Percentiles rank a stretch among this genome's conserved stretches.
Evolutionary conservation across 371 early-diverging fungal genomes (phyloP).

Genomic region (Coemansia sp.): DNA sequence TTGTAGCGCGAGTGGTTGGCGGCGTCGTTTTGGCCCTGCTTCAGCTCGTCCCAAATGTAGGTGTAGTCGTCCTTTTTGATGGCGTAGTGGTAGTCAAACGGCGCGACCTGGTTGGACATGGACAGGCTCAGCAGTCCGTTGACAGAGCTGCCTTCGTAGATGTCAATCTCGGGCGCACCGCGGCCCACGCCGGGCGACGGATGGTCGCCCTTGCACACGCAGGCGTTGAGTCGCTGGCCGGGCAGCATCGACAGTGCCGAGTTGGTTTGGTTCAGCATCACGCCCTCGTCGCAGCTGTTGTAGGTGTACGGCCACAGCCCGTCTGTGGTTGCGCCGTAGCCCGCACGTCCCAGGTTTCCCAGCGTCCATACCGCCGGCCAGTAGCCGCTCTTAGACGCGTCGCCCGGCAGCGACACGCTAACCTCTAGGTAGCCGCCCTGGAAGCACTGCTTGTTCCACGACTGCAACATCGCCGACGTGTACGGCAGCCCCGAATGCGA

Average conservation of each 20-base stretch:
- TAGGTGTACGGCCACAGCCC: slow-evolving; percentile 63
- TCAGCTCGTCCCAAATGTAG: slow-evolving; percentile 43
- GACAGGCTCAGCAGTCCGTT: slow-evolving; percentile 46
- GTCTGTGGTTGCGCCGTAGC: slow-evolving; percentile 59
- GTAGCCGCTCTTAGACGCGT: slow-evolving; percentile 52
- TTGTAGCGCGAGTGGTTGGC: slow-evolving; percentile 48
- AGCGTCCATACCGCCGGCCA: slow-evolving; percentile 64
- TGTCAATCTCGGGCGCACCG: slow-evolving; percentile 60
- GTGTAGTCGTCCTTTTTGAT: slow-evolving; percentile 43
- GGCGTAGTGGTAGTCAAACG: slow-evolving; percentile 54
- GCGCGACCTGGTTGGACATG: slow-evolving; percentile 56
- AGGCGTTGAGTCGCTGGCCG: slow-evolving; percentile 58
- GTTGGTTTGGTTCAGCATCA: slow-evolving; percentile 56
- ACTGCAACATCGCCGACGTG: slow-evolving; percentile 60
- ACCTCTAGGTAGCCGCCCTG: slow-evolving; percentile 61
- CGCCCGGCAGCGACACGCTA: slow-evolving; percentile 57
- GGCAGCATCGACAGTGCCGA: slow-evolving; percentile 51
- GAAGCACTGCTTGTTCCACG: slow-evolving; percentile 66
- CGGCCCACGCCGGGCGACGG: slow-evolving; percentile 59
- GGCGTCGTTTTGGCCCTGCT: slow-evolving; percentile 17
- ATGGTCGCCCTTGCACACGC: slow-evolving; percentile 57
- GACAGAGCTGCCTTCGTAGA: slow-evolving; percentile 55
- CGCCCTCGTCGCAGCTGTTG: slow-evolving; percentile 56
- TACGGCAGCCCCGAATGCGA: slow-evolving; percentile 52
- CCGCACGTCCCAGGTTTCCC: slow-evolving; percentile 61